These are phyloP conservation scores for Balakata baccata DNA, from an alignment of 345 rosid genomes.

Conservation along the genomic window DNA sequence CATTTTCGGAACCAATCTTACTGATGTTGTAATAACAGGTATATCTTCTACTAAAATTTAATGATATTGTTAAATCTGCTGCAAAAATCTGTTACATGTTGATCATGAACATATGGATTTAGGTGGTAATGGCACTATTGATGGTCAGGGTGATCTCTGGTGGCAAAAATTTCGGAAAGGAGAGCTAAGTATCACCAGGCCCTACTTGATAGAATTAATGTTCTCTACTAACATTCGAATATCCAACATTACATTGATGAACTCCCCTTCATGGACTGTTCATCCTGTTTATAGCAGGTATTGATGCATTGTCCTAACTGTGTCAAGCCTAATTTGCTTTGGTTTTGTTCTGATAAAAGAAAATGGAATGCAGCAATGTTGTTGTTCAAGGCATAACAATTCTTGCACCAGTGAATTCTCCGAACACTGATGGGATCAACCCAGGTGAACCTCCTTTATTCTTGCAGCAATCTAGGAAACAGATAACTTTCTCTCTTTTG, in stretches of 20 bases:
- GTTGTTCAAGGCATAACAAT: conserved; percentile 30
- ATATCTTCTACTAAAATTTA: not conserved
- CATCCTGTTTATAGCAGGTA: conserved; percentile 50
- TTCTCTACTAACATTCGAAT: conserved; percentile 35
- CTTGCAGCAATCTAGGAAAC: not conserved
- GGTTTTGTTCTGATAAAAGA: not conserved
- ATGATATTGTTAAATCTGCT: not conserved
- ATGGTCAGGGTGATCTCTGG: conserved; percentile 48
- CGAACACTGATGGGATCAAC: conserved; percentile 36
- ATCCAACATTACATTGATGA: conserved; percentile 38
- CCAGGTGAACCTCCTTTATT: conserved; percentile 22
- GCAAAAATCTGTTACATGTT: not conserved
- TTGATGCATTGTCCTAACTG: not conserved
- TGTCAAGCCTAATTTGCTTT: not conserved
- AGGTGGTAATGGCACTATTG: conserved; percentile 47
- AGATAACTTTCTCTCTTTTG: not conserved
- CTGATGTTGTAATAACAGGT: conserved; percentile 45
- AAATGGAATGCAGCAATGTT: conserved; percentile 20
- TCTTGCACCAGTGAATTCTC: conserved; percentile 31
- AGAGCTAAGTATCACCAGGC: conserved; percentile 35
- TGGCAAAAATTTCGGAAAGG: conserved; percentile 37
- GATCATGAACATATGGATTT: not conserved
- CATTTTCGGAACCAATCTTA: conserved; percentile 44
- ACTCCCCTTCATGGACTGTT: conserved; percentile 50
- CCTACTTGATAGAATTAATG: conserved; percentile 47